These are phyloP conservation scores for Cyclostephanos invisitatus DNA, from an alignment of 108 stramenopile genomes.

Conservation along the genomic window DNA sequence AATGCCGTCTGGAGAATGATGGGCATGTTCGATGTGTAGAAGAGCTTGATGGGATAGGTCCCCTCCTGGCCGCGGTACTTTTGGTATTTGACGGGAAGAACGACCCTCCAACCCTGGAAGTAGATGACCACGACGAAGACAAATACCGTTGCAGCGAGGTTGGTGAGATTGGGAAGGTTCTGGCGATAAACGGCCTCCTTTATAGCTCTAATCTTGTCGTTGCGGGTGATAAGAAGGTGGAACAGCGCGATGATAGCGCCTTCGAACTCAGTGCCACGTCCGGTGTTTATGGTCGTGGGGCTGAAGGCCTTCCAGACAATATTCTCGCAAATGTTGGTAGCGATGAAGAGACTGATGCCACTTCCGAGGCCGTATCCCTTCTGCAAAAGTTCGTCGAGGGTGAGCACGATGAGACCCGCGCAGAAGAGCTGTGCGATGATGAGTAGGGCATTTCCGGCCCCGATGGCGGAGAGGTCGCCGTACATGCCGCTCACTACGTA, in stretches of 20 bases:
- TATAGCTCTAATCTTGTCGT: slow-evolving; percentile 94
- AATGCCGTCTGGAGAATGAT: slow-evolving; percentile 99
- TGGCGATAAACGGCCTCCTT: slow-evolving; percentile 96
- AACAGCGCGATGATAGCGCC: slow-evolving; percentile 98
- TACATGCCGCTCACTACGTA: slow-evolving; percentile 99
- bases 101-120: slow-evolving; percentile 99
- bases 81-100: slow-evolving; percentile 97
- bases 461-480: slow-evolving; percentile 93
- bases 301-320: slow-evolving; percentile 99
- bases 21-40: slow-evolving; percentile 99
- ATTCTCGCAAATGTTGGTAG: slow-evolving; percentile 99
- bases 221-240: slow-evolving; percentile 95
- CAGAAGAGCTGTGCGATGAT: slow-evolving; percentile 98
- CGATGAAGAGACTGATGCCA: slow-evolving; percentile 99
- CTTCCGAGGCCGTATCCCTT: slow-evolving; percentile 99
- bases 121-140: slow-evolving; percentile 98
- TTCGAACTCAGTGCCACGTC: slow-evolving; percentile 99
- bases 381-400: slow-evolving; percentile 98
- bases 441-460: slow-evolving; percentile 96
- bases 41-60: slow-evolving; percentile 97
- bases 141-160: slow-evolving; percentile 94
- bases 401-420: slow-evolving; percentile 97
- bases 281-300: slow-evolving; percentile 99
- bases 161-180: slow-evolving; percentile 98
- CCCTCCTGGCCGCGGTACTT: slow-evolving; percentile 97